Conservation (phyloP, 2,329 filamentous ascomycete species). For the Cercospora zeae-maydis region DNA sequence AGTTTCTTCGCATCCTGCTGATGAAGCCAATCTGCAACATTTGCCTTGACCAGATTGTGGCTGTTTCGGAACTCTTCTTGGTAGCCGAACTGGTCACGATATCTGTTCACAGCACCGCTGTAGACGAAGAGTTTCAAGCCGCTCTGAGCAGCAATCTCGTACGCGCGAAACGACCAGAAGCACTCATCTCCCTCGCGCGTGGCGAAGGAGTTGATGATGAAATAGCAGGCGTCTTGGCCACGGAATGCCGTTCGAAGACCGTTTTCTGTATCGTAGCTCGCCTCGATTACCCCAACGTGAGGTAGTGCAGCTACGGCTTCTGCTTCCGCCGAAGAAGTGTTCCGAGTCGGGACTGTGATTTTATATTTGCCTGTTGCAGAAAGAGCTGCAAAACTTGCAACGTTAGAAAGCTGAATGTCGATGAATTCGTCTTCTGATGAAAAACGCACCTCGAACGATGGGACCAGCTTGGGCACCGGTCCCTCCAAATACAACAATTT, state of each 20-base stretch:
- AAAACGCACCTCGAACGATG: background rate
- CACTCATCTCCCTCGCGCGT: background rate
- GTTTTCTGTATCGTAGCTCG: background rate
- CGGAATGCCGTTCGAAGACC: background rate
- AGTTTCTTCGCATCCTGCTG: background rate
- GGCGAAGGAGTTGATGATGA: background rate
- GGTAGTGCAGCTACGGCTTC: background rate
- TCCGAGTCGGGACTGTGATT: background rate
- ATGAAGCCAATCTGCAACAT: background rate
- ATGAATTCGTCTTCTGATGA: background rate
- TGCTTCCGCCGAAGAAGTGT: background rate
- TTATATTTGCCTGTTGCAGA: background rate
- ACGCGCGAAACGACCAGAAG: background rate
- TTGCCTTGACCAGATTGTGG: background rate
- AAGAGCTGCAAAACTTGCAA: background rate
- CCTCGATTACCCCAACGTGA: background rate
- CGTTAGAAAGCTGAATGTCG: background rate
- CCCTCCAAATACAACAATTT: background rate
- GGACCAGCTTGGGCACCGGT: background rate
- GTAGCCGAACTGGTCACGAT: background rate
- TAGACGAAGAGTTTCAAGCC: background rate
- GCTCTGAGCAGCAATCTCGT: background rate
- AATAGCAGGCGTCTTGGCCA: background rate
- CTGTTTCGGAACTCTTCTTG: background rate
- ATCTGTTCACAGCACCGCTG: background rate